Base-by-base conservation (phyloP, 2,329 filamentous ascomycete species). In the Dothideomycetes sp. region DNA sequence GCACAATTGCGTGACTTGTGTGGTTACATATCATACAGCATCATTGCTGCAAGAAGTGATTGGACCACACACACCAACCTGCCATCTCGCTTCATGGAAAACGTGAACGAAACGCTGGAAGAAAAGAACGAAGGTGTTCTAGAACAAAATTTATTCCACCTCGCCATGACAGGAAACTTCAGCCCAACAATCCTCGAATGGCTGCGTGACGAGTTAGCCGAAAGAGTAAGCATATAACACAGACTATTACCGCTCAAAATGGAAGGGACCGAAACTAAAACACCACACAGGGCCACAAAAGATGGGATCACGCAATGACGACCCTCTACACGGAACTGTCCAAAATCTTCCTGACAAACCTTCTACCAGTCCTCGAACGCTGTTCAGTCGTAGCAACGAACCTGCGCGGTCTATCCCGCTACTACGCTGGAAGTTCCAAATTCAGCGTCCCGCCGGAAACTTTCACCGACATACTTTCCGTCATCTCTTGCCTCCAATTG, bases 221-320 rank as follows among this genome's bases (percentile, higher is more conserved):
- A 93, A 55, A 70, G 84, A 47, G 84, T 88, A 67, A 54, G 74
- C 60, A 20, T 18, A 17, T 3, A 24, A 12, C 10, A 31, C 29
- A 17, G 16, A 18, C 20, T 32, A 31, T 9, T 31, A 23, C 38
- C 16, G 17, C 23, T 15, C 19, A 17, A 25, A 30, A 15, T 16
- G 8, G 11, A n/a, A n/a, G n/a, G n/a, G n/a, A n/a, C n/a, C n/a
- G n/a, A n/a, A n/a, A n/a, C 35, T 28, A 30, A 34, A 32, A 34
- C 29, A 23, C 4, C n/a, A 20, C 4, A 15, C 36, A 91, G 82
- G 87, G 87, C 1, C 84, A 94, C 53, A 95, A 94, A 62, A 73
- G 91, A 34, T 98, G 91, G 91, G 88, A 96, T 48, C 93, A 89
- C 54, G 81, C 84, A 5, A 82, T 93, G 2, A 72, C 76, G 2